phyloP scores from a whole-genome alignment of 2,329 filamentous ascomycete genomes.

The Metarhizium robertsii region DNA sequence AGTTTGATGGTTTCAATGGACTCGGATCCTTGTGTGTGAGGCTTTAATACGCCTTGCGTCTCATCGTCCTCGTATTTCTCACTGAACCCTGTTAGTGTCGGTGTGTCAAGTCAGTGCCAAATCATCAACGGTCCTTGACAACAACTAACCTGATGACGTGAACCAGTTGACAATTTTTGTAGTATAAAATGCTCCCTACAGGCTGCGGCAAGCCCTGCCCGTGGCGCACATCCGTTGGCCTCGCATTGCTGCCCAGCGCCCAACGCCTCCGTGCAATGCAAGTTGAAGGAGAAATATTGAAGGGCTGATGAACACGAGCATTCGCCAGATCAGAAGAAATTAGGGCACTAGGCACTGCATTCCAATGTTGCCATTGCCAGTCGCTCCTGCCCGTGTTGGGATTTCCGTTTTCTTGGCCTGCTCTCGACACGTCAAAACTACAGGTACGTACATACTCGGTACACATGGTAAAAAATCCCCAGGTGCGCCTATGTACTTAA shows the following conservation, averaged over 20 bases:
- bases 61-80: not conserved
- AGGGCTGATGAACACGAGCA: not conserved
- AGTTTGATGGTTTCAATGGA: too few species aligned
- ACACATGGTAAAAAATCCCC: too few species aligned
- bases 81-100: not conserved
- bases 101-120: not conserved
- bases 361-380: not conserved
- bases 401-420: too few species aligned
- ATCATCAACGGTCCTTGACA: not conserved
- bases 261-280: not conserved
- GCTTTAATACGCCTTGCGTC: not conserved
- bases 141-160: too few species aligned
- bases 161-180: too few species aligned
- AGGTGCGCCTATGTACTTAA: too few species aligned
- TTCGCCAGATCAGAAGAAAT: too few species aligned
- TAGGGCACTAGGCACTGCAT: not conserved
- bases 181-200: too few species aligned
- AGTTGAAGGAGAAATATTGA: not conserved
- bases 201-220: not conserved
- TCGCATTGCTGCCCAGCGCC: not conserved
- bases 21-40: too few species aligned
- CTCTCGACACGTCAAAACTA: too few species aligned
- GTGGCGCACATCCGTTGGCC: not conserved
- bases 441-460: too few species aligned
- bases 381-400: not conserved